Evolutionary conservation across 1,139 yeast species (phyloP).

Genomic region (Suhomyces terraborum): DNA sequence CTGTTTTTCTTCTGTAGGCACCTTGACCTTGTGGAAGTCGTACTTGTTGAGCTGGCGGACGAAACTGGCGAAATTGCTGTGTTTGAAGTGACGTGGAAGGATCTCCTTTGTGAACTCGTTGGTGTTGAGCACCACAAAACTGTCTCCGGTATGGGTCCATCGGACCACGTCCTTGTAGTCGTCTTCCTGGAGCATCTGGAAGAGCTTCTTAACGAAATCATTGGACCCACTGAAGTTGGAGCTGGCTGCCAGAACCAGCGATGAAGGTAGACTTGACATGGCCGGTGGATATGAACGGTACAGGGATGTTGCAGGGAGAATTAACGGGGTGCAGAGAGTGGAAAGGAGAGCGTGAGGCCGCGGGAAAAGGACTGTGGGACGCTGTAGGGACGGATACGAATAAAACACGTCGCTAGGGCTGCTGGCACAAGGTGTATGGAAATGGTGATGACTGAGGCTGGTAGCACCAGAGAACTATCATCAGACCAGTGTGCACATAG

Average conservation of each 20-base stretch:
- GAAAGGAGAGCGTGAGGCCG: not conserved
- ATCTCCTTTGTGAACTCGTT: constrained; percentile 50
- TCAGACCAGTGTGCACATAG: constrained; percentile 9
- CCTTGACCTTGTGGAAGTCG: constrained; percentile 45
- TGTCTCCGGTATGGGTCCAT: constrained; percentile 83
- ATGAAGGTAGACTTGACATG: constrained; percentile 9
- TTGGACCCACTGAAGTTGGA: constrained; percentile 49
- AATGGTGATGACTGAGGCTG: constrained; percentile 4
- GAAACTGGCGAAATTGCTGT: constrained; percentile 90
- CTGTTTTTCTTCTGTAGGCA: constrained; percentile 53
- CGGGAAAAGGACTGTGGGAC: not conserved
- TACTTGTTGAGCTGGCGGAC: constrained; percentile 91
- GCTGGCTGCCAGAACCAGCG: constrained; percentile 9
- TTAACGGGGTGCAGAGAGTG: not conserved
- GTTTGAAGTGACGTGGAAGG: constrained; percentile 73
- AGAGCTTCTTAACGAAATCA: constrained; percentile 75
- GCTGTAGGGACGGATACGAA: not conserved
- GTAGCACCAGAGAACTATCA: constrained; percentile 2
- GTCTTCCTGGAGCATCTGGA: constrained; percentile 83
- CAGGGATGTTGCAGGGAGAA: not conserved
- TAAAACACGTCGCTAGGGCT: not conserved
- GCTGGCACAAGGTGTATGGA: not conserved
- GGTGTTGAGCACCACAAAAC: constrained; percentile 86
- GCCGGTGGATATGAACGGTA: not conserved
- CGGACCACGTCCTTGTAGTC: constrained; percentile 70